phyloP scores from a whole-genome alignment of 352 stramenopile genomes.

The Phytophthora capsici region DNA sequence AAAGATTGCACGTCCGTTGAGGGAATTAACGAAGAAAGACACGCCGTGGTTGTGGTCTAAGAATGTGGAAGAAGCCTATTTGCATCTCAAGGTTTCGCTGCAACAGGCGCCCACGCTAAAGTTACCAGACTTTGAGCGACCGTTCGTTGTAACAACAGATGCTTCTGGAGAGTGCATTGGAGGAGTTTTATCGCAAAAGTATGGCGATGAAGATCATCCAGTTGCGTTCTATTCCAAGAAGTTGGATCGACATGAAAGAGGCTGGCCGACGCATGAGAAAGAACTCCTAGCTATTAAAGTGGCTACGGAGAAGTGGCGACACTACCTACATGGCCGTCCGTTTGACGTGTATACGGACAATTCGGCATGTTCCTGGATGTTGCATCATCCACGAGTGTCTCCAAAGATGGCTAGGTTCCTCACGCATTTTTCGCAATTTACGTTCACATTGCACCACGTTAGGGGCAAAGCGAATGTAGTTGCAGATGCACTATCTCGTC shows the following conservation, averaged over 20 bases:
- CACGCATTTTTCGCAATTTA: slow-evolving; percentile 15
- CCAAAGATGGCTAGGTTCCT: slow-evolving; percentile 18
- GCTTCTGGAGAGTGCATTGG: slow-evolving; percentile 26
- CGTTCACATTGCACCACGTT: slow-evolving; percentile 15
- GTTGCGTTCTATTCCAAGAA: slow-evolving; percentile 15
- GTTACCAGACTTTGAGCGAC: slow-evolving; percentile 27
- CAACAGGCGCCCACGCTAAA: slow-evolving; percentile 37
- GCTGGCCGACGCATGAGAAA: slow-evolving; percentile 24
- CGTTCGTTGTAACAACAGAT: slow-evolving; percentile 45
- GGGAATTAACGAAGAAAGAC: slow-evolving; percentile 14
- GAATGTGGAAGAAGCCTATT: background rate
- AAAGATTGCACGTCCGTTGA: slow-evolving; percentile 17
- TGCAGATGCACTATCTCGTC: slow-evolving; percentile 2
- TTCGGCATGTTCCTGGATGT: slow-evolving; percentile 12
- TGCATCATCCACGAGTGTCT: slow-evolving; percentile 11
- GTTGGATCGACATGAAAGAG: slow-evolving; percentile 6
- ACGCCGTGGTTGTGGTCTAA: background rate
- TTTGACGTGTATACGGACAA: slow-evolving; percentile 13
- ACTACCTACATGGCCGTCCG: slow-evolving; percentile 20
- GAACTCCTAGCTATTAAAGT: slow-evolving; percentile 16
- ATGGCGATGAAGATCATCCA: slow-evolving; percentile 23
- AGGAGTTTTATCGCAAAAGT: slow-evolving; percentile 12
- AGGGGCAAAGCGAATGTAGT: slow-evolving; percentile 14
- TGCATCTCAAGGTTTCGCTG: slow-evolving; percentile 26
- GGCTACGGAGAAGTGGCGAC: slow-evolving; percentile 10